Evolutionary conservation across 164 flowering plant genomes (phyloP), one percentile per base, ranked within the genome.

Genomic region (Cinnamomum chago): DNA sequence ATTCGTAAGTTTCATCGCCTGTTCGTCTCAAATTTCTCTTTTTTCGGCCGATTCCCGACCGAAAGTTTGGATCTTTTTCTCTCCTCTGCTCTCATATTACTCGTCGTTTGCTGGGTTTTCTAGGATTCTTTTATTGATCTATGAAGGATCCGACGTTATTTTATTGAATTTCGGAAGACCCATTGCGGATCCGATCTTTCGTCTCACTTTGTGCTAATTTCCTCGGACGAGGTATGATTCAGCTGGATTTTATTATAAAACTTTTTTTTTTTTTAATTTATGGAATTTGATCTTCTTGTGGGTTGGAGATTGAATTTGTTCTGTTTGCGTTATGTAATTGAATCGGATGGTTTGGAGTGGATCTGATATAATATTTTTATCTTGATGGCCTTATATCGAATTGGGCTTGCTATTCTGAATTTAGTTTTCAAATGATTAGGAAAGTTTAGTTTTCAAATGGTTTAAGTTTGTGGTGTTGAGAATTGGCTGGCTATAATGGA

Each of bases 141-240:
- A 58, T 78, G 68, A 69, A 75, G 81, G 79, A 77, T 82, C 79
- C 72, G 79, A 79, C 82, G 88, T 64, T 86, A 79, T 81, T 77
- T 69, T 75, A 82, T 84, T 84, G 84, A 80, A 79, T 85, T 84
- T 68, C 78, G 76, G 72, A 79, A 60, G 64, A 77, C 84, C 85
- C 82, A 70, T 65, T 74, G 73, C 35, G 67, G 30, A 33, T 67
- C 71, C 72, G 75, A 67, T 70, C 50, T 18, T 75, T 66, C 72
- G 51, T 24, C 68, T 25, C 27, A 52, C 50, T 77, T 68, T 55
- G 50, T 30, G 30, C 65, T 35, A 52, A 69, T 58, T 66, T 77
- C 77, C 60, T 71, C n/a, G 71, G 69, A 51, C 67, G 67, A 84
- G 88, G 85, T 84, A 82, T 24, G 69, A 51, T 82, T 35, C 69